These are phyloP conservation scores for Lasiodiplodia theobromae DNA, from an alignment of 2,329 filamentous ascomycete species.

Conservation along the genomic window DNA sequence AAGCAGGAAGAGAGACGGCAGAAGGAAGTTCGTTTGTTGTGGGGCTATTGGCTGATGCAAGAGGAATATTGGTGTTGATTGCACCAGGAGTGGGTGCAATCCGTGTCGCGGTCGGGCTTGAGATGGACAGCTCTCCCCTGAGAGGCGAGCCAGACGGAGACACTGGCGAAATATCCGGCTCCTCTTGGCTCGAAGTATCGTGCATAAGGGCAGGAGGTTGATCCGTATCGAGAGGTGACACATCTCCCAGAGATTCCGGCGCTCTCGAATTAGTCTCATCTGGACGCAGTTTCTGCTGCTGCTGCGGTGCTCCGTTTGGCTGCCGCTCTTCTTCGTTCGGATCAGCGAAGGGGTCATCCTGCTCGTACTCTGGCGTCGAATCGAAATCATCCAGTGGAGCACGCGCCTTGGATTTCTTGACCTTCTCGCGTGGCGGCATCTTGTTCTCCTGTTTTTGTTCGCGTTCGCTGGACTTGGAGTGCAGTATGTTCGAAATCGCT, in stretches of 20 bases:
- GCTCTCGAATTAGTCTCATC: constrained; percentile 26
- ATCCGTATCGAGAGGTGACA: constrained; percentile 34
- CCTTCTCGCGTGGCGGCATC: constrained; percentile 60
- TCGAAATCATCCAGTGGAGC: constrained; percentile 76
- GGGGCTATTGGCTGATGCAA: constrained; percentile 33
- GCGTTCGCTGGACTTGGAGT: constrained; percentile 20
- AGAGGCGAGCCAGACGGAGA: constrained; percentile 40
- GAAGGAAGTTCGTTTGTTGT: constrained; percentile 60
- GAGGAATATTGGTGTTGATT: constrained; percentile 40
- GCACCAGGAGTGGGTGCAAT: constrained; percentile 32
- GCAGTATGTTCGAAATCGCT: constrained; percentile 27
- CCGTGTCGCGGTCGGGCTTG: constrained; percentile 37
- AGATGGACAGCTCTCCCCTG: constrained; percentile 32
- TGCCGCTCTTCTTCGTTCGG: constrained; percentile 43
- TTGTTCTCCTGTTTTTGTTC: constrained; percentile 22
- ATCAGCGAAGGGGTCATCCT: constrained; percentile 54
- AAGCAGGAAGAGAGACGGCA: constrained; percentile 66
- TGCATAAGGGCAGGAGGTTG: constrained; percentile 71
- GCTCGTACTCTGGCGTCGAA: constrained; percentile 59
- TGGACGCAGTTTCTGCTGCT: constrained; percentile 18
- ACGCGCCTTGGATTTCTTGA: constrained; percentile 66
- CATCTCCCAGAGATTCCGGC: neutral
- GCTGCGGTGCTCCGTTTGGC: constrained; percentile 34
- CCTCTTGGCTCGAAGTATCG: constrained; percentile 75
- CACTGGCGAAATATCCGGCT: constrained; percentile 40